Percentiles rank a stretch among this genome's conserved stretches.
Evolutionary conservation across 2,329 filamentous ascomycete species (phyloP).

Genomic region (Phyllosticta citribraziliensis): DNA sequence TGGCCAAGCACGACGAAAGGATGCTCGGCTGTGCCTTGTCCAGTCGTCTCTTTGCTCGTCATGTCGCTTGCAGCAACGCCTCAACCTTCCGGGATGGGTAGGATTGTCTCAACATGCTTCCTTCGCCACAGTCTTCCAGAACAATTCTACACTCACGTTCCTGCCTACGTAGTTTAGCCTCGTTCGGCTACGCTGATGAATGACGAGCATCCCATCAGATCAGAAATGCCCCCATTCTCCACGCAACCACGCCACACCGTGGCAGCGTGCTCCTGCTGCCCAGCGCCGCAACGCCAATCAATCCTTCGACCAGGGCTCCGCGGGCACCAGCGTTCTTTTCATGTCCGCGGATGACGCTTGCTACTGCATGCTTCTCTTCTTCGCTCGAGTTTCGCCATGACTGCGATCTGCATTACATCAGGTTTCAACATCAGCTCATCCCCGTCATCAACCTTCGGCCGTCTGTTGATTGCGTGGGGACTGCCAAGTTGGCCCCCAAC

Average conservation of each 20-base stretch:
- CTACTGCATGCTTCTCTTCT: background rate
- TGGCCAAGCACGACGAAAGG: background rate
- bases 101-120: background rate
- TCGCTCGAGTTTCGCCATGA: background rate
- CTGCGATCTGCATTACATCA: background rate
- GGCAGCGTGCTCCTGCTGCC: background rate
- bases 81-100: background rate
- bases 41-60: background rate
- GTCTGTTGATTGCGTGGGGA: background rate
- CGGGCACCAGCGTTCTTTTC: background rate
- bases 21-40: background rate
- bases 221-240: background rate
- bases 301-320: background rate
- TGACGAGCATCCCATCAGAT: background rate
- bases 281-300: background rate
- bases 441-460: background rate
- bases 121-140: background rate
- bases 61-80: background rate
- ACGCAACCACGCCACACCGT: background rate
- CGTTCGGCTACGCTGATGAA: background rate
- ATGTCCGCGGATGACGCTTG: background rate
- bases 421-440: background rate
- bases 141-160: background rate
- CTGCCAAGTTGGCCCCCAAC: background rate
- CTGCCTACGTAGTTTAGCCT: background rate